Evolutionary conservation across 176 grass and related monocot genomes (phyloP).

Genomic region (Chloris gayana): DNA sequence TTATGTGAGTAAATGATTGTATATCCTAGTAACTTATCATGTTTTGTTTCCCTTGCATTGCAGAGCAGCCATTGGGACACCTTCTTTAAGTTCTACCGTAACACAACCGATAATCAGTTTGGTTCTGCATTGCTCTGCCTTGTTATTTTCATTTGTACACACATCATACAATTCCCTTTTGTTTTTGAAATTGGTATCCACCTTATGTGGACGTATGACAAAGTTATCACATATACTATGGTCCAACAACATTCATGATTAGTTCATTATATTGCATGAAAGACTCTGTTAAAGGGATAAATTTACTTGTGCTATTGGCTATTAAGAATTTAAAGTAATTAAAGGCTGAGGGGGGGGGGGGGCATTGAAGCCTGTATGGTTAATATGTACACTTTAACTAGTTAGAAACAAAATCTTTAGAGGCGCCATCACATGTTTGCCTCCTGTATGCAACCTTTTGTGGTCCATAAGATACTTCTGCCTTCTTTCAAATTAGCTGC

Average conservation of each 20-base stretch:
- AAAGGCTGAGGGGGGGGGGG: background rate
- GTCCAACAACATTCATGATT: background rate
- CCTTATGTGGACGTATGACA: background rate
- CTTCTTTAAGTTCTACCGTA: conserved; percentile 91
- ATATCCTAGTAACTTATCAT: conserved; percentile 44
- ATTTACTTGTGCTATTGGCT: background rate
- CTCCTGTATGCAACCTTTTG: background rate
- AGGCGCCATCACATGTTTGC: background rate
- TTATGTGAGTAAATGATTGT: conserved; percentile 23
- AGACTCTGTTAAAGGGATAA: conserved; percentile 15
- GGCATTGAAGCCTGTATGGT: background rate
- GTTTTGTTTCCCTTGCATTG: conserved; percentile 39
- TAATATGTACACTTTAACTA: conserved; percentile 1
- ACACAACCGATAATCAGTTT: conserved; percentile 98
- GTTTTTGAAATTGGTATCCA: background rate
- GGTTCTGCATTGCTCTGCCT: conserved; percentile 46
- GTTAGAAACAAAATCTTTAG: conserved; percentile 1
- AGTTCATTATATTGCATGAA: background rate
- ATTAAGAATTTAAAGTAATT: conserved; percentile 32
- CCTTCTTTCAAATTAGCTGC: background rate
- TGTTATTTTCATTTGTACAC: conserved; percentile 8
- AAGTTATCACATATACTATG: background rate
- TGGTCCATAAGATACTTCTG: background rate
- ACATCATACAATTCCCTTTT: background rate
- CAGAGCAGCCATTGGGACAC: conserved; percentile 85